Evolutionary conservation across 1,284 basidiomycete species (phyloP).

Genomic region (Ustilago tritici): DNA sequence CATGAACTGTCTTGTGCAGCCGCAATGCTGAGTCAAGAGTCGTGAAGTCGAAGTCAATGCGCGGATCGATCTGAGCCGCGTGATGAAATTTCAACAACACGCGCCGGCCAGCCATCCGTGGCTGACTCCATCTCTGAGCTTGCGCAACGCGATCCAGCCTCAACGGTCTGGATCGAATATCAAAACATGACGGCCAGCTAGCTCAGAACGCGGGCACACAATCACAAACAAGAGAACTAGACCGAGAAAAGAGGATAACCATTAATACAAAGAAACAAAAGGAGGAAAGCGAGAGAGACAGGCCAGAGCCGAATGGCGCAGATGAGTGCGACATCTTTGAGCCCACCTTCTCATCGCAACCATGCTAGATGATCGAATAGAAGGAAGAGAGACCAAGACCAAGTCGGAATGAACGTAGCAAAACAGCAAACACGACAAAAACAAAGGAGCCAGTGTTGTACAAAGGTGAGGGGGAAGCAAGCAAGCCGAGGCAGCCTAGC

Average conservation of each 20-base stretch:
- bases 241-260: conserved; percentile 43
- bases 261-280: conserved; percentile 56
- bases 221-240: not conserved
- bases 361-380: not conserved
- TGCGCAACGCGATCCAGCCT: not conserved
- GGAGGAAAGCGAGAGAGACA: conserved; percentile 19
- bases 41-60: not conserved
- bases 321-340: conserved; percentile 8
- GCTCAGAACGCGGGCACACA: conserved; percentile 3
- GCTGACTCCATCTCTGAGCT: not conserved
- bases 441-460: conserved; percentile 46
- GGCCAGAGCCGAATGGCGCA: conserved; percentile 17
- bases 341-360: not conserved
- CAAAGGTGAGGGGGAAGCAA: conserved; percentile 24
- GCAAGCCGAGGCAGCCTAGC: conserved; percentile 29
- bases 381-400: not conserved
- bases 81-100: conserved; percentile 25
- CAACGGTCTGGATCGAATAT: not conserved
- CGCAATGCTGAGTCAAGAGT: not conserved
- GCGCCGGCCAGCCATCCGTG: conserved; percentile 7
- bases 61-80: conserved; percentile 22
- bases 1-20: not conserved
- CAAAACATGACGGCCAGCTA: conserved; percentile 8
- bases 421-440: conserved; percentile 38
- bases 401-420: conserved; percentile 11